A percentile compares a stretch with the other conserved stretches of the same genome.
Evolutionary conservation across 1,284 basidiomycete genomes (phyloP).

Genomic region (Ceratobasidium sp.): DNA sequence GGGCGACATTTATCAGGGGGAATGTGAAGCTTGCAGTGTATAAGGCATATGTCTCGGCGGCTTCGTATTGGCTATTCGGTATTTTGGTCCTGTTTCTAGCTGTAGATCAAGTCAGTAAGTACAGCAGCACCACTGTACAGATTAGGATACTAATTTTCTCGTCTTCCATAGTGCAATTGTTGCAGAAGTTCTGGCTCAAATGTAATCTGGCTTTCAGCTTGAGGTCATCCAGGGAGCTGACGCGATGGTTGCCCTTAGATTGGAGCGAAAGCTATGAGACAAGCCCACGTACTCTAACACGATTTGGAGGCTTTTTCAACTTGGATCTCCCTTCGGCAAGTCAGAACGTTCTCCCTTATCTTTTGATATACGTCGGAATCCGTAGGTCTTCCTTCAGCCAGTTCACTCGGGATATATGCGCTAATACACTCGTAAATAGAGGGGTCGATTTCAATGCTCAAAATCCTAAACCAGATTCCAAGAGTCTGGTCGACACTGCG

Average conservation of each 20-base stretch:
- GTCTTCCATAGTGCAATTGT: conserved; percentile 9
- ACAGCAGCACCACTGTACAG: not conserved
- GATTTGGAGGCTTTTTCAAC: not conserved
- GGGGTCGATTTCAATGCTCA: not conserved
- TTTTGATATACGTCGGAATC: conserved; percentile 21
- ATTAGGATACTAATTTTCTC: not conserved
- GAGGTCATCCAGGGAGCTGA: not conserved
- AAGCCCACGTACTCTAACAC: not conserved
- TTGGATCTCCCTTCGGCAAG: conserved; percentile 21
- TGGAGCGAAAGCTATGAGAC: conserved; percentile 41
- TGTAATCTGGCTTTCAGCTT: not conserved
- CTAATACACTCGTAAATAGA: not conserved
- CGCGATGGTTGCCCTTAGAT: not conserved
- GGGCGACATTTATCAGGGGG: conserved; percentile 9
- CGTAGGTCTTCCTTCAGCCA: not conserved
- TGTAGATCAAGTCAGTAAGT: conserved; percentile 18
- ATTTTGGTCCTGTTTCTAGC: not conserved
- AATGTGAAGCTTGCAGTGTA: conserved; percentile 28
- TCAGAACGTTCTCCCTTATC: conserved; percentile 38
- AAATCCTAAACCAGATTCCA: conserved; percentile 17
- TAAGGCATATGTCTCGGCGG: conserved; percentile 35
- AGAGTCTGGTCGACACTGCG: conserved; percentile 25
- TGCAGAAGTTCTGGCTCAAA: conserved; percentile 41
- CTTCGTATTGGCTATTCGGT: conserved; percentile 40
- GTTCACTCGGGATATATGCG: too few relatives aligned